Evolutionary conservation across 139 green algal genomes (phyloP).

Genomic region (Desmodesmus armatus): DNA sequence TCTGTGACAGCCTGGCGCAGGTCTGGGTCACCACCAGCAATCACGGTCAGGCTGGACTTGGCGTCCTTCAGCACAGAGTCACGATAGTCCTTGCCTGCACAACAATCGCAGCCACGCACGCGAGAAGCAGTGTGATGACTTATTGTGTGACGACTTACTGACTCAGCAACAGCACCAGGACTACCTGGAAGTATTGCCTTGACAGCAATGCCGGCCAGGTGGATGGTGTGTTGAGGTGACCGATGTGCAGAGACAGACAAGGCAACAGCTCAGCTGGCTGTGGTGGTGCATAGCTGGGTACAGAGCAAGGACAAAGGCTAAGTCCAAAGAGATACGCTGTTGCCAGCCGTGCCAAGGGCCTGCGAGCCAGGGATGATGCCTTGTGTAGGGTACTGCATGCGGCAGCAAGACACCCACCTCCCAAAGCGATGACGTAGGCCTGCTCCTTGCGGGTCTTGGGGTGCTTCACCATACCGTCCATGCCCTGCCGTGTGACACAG

Average conservation of each 20-base stretch:
- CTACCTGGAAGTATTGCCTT: not conserved
- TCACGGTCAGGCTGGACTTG: not conserved
- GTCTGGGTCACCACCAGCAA: slow-evolving; percentile 36
- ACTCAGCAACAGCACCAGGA: not conserved
- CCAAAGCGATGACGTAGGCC: slow-evolving; percentile 34
- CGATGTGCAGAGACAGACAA: too few relatives aligned
- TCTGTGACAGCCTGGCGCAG: slow-evolving; percentile 42
- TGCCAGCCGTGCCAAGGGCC: too few relatives aligned
- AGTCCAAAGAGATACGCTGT: too few relatives aligned
- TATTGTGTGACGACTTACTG: not conserved
- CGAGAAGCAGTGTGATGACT: not conserved
- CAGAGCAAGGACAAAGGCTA: too few relatives aligned
- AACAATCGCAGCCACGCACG: not conserved
- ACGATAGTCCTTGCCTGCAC: slow-evolving; percentile 46
- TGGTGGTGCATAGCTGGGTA: too few relatives aligned
- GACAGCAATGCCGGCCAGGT: too few relatives aligned
- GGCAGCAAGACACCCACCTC: too few relatives aligned
- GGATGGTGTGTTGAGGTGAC: too few relatives aligned
- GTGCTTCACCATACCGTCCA: slow-evolving; percentile 31
- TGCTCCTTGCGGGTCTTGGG: slow-evolving; percentile 32
- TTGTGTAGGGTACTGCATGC: too few relatives aligned
- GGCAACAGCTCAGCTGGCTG: too few relatives aligned
- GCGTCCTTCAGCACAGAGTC: slow-evolving; percentile 40
- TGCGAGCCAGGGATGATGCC: too few relatives aligned
- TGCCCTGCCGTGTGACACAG: slow-evolving; percentile 22